Percentiles rank a stretch among this genome's conserved stretches.
Evolutionary conservation across 345 rosid genomes (phyloP).

Genomic region (Populus simonii): DNA sequence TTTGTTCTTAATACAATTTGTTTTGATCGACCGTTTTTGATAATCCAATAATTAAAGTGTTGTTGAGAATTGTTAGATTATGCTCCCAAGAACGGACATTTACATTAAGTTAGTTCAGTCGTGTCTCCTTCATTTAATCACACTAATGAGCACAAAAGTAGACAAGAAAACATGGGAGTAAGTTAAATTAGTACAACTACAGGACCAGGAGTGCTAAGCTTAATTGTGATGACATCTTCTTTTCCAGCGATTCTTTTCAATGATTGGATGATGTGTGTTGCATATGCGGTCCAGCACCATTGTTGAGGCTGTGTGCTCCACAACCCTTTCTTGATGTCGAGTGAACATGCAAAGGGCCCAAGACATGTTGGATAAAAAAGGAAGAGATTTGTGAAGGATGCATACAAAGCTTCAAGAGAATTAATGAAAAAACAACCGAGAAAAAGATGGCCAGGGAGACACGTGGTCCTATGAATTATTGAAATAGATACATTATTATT

Average conservation of each 20-base stretch:
- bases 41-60: no score
- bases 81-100: no score
- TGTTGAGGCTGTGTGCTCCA: neutral
- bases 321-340: neutral
- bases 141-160: no score
- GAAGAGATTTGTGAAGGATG: slow-evolving; percentile 2
- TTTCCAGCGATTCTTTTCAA: slow-evolving; percentile 2
- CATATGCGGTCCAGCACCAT: slow-evolving; percentile 11
- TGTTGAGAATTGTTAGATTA: no score
- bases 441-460: neutral
- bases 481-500: neutral
- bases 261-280: neutral
- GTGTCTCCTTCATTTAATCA: no score
- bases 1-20: no score
- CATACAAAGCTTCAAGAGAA: slow-evolving; percentile 9
- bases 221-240: neutral
- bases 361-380: slow-evolving; percentile 14
- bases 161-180: no score
- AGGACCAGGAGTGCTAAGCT: no score
- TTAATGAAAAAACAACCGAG: neutral
- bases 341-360: slow-evolving; percentile 9
- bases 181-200: no score
- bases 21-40: no score
- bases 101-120: no score
- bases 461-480: neutral